phyloP scores from a whole-genome alignment of 2,329 filamentous ascomycete genomes.

The Apiospora arundinis region DNA sequence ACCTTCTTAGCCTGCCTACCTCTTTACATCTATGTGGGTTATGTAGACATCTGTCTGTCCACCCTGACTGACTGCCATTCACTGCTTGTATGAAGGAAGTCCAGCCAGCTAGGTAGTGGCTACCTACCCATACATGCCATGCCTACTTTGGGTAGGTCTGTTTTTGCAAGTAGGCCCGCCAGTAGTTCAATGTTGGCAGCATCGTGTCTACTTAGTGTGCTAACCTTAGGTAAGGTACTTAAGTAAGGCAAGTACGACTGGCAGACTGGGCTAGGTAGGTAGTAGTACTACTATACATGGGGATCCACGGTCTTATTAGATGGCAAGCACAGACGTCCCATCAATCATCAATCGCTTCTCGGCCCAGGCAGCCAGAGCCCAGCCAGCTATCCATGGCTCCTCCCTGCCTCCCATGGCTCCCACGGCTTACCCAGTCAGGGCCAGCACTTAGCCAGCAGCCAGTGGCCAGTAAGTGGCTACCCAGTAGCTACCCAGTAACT shows the following conservation, averaged over 20 bases:
- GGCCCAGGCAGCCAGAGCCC: background rate
- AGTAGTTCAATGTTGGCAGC: background rate
- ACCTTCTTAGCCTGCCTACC: too few relatives aligned
- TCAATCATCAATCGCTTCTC: constrained; percentile 13
- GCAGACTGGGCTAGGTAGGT: too few relatives aligned
- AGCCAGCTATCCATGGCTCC: too few relatives aligned
- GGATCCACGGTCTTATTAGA: constrained; percentile 7
- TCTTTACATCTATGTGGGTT: too few relatives aligned
- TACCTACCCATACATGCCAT: background rate
- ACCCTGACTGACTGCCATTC: background rate
- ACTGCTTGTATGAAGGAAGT: background rate
- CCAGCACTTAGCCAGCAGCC: background rate
- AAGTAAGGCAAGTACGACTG: background rate
- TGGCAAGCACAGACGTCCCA: constrained; percentile 1
- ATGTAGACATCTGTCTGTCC: too few relatives aligned
- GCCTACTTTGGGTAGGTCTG: background rate
- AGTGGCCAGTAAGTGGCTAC: background rate
- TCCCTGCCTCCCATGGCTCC: too few relatives aligned
- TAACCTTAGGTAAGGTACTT: too few relatives aligned
- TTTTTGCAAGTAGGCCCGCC: background rate
- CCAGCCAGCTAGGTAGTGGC: background rate
- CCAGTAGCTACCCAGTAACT: background rate
- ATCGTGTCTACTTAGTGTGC: background rate
- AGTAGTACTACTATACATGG: background rate
- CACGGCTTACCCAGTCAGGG: too few relatives aligned